phyloP scores from a whole-genome alignment of 2,329 filamentous ascomycete genomes.

The Talaromyces sp. region DNA sequence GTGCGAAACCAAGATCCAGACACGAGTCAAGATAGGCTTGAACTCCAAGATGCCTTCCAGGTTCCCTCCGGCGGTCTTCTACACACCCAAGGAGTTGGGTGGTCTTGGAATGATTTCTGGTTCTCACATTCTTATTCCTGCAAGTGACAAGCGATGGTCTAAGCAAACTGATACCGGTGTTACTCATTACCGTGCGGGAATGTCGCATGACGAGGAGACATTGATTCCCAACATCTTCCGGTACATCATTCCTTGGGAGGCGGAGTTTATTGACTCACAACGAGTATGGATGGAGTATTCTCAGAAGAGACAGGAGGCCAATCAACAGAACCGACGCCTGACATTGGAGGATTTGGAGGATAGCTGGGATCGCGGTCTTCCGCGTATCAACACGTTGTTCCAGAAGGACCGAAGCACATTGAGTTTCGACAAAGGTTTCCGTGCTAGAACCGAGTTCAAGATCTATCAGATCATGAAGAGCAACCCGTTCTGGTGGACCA shows the following conservation, averaged over 20 bases:
- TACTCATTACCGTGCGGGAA: slow-evolving; percentile 93
- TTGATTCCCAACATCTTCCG: slow-evolving; percentile 98
- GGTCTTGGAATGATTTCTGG: slow-evolving; percentile 98
- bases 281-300: slow-evolving; percentile 99
- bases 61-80: slow-evolving; percentile 97
- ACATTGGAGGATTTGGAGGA: slow-evolving; percentile 96
- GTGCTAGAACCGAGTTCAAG: slow-evolving; percentile 93
- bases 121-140: slow-evolving; percentile 94
- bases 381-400: slow-evolving; percentile 97
- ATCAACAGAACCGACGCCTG: slow-evolving; percentile 91
- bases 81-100: slow-evolving; percentile 95
- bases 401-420: slow-evolving; percentile 96
- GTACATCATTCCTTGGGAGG: slow-evolving; percentile 98
- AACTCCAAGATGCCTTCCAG: slow-evolving; percentile 99
- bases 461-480: slow-evolving; percentile 98
- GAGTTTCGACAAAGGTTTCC: slow-evolving; percentile 98
- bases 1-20: slow-evolving; percentile 99
- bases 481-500: slow-evolving; percentile 99
- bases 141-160: slow-evolving; percentile 96
- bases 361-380: slow-evolving; percentile 95
- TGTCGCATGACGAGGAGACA: slow-evolving; percentile 97
- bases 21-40: slow-evolving; percentile 93
- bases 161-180: slow-evolving; percentile 97
- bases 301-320: slow-evolving; percentile 93
- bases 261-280: slow-evolving; percentile 98